Evolutionary conservation across 495 filamentous ascomycete genomes (phyloP).

Genomic region (Aspergillus panamensis): DNA sequence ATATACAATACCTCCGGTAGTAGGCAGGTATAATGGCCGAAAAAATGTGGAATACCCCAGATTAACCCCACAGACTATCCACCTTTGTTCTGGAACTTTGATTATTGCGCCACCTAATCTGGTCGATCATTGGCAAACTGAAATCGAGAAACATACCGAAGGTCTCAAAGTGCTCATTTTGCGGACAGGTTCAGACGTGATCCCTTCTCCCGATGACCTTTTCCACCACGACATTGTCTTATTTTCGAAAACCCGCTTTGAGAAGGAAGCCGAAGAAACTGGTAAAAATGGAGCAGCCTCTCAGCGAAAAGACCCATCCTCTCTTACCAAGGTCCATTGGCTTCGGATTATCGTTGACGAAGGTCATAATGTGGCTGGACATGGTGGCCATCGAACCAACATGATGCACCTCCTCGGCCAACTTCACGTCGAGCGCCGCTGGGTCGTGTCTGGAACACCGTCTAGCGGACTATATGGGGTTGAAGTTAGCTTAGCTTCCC

Average conservation of each 20-base stretch:
- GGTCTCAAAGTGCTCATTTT: constrained; percentile 63
- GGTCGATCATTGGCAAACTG: constrained; percentile 53
- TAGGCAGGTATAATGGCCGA: constrained; percentile 42
- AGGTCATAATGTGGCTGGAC: constrained; percentile 72
- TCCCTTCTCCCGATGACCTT: constrained; percentile 59
- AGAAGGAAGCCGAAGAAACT: constrained; percentile 49
- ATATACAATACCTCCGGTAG: constrained; percentile 52
- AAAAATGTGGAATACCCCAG: constrained; percentile 40
- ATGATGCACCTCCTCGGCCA: constrained; percentile 63
- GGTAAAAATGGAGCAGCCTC: constrained; percentile 32
- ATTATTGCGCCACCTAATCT: constrained; percentile 53
- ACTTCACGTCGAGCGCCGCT: constrained; percentile 69
- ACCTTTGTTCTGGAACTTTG: constrained; percentile 61
- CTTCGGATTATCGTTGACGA: constrained; percentile 88
- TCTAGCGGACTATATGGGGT: constrained; percentile 77
- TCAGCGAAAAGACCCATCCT: constrained; percentile 43
- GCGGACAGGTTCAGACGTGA: constrained; percentile 41
- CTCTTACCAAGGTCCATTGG: constrained; percentile 71
- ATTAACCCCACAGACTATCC: constrained; percentile 48
- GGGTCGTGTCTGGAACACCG: constrained; percentile 91
- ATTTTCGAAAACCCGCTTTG: constrained; percentile 71
- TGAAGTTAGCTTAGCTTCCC: constrained; percentile 56
- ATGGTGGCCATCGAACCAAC: constrained; percentile 57
- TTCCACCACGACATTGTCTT: constrained; percentile 73
- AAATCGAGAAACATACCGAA: constrained; percentile 65